Evolutionary conservation across 768 basidiomycete genomes (phyloP), one percentile per base, ranked within the genome.

Genomic region (Naganishia friedmannii): DNA sequence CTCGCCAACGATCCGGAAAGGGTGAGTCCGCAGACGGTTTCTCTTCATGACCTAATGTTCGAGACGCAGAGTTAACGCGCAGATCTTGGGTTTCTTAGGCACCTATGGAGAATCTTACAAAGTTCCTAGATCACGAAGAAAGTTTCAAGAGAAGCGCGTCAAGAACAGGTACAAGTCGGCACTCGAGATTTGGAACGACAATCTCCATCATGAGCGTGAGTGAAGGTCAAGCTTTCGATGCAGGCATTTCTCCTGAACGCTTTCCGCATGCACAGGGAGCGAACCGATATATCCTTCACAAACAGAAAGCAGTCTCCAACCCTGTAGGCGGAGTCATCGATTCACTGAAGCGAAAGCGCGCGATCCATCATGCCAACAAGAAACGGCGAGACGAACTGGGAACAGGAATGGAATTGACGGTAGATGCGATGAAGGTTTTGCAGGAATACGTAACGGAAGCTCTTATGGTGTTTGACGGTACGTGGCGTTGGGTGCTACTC

Each of bases 101-200:
- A 84, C 89, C 58, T 81, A 84, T 74, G 28, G 81, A 82, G 29
- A 77, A 82, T 17, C 84, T 99, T 1, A 86, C 88, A 10, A 86
- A 87, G 51, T 86, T 97, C 63, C 86, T 99, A 19, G 88, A 87
- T 3, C 82, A 85, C 39, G 96, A 99, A 82, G 87, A 87, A 71
- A 86, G 85, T 68, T 84, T 83, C 51, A 88, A 88, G 70, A 84
- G 85, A 39, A 84, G 87, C 66, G 78, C 85, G 29, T 84, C 86
- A 0, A 85, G 87, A 57, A 83, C 84, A 57, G 83, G 86, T 5
- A 82, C 88, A 65, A 90, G 92, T 26, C 53, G 96, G 37, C 96
- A 99, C 82, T 92, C 93, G 29, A 88, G 94, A 57, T 99, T 99
- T 81, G 96, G 96, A 0, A 98, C 96, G 2, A 98, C 94, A 10